Evolutionary conservation across 2,329 filamentous ascomycete genomes (phyloP), one percentile per base, ranked within the genome.

Genomic region (Trichoderma atrobrunneum): DNA sequence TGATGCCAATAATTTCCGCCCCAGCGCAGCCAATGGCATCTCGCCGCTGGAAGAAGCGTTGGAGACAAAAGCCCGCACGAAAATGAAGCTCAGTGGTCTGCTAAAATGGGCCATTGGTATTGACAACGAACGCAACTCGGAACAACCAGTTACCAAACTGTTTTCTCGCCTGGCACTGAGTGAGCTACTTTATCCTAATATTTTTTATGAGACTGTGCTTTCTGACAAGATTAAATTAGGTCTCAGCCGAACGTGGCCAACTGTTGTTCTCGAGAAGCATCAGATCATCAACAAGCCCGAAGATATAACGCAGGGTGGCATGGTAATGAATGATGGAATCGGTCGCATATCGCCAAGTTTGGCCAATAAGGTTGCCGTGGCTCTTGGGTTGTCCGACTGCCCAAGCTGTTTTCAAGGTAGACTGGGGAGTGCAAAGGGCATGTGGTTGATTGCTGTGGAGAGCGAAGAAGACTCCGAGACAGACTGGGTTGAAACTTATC

Each of bases 361-460:
- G 2, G 90, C 88, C 0, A 78, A 80, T 1, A 82, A 82, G 56
- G 84, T 94, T 6, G 84, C 86, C 30, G 77, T 84, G 1, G 73
- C 74, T 0, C 83, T 92, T 10, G 86, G 86, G 0, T 79, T 91
- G 0, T 75, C 78, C 0, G 84, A 87, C n/a, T 78, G 88, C 0
- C 91, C 92, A 0, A 87, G 88, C 39, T 90, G 86, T 0, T 90
- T 91, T 60, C 93, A 95, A 79, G 92, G 84, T 1, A 87, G 93
- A 0, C 87, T 95, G 43, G 91, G 89, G 11, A 88, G 91, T 21
- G 91, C 91, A 0, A 95, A 95, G 78, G 93, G 93, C 0, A 84
- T 95, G 74, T 95, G 92, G 92, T 85, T 91, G 61, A 80, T 91
- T 6, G 89, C 91, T 74, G 82, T 84, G 0, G 77, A 82, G 0